phyloP scores from a whole-genome alignment of 179 eudicot genomes.

The Silene noctiflora region DNA sequence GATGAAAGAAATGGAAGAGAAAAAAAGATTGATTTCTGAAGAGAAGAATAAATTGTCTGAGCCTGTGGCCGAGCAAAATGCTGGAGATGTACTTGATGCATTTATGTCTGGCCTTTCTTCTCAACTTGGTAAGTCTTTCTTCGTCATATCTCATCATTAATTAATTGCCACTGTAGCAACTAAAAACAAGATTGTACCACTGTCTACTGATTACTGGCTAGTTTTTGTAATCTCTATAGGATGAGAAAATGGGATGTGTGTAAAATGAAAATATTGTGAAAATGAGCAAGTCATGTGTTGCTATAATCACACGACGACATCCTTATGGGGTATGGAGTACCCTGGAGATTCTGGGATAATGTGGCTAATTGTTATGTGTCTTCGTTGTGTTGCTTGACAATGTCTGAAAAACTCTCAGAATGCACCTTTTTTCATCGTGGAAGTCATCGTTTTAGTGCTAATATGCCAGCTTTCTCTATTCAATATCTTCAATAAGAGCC shows the following conservation, averaged over 20 bases:
- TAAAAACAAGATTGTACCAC: neutral
- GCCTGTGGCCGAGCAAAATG: conserved; percentile 40
- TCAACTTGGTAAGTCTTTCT: conserved; percentile 60
- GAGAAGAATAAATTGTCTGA: conserved; percentile 52
- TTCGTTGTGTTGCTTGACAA: too few species aligned
- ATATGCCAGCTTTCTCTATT: too few species aligned
- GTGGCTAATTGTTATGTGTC: too few species aligned
- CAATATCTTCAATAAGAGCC: too few species aligned
- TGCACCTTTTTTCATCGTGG: too few species aligned
- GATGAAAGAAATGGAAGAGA: conserved; percentile 67
- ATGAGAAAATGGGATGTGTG: neutral
- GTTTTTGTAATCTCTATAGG: neutral
- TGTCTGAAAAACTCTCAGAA: too few species aligned
- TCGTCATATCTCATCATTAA: conserved; percentile 9
- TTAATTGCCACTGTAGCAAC: neutral
- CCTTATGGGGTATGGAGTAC: neutral
- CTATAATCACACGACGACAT: neutral
- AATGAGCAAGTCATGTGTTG: neutral
- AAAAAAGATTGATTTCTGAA: conserved; percentile 48
- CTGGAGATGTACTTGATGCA: conserved; percentile 88
- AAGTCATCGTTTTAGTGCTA: too few species aligned
- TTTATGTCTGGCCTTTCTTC: conserved; percentile 89
- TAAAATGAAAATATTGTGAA: neutral
- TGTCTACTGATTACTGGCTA: neutral
- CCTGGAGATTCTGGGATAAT: too few species aligned